phyloP scores from a whole-genome alignment of 148 eudicot genomes.

The Vaccinium vitisidaea region DNA sequence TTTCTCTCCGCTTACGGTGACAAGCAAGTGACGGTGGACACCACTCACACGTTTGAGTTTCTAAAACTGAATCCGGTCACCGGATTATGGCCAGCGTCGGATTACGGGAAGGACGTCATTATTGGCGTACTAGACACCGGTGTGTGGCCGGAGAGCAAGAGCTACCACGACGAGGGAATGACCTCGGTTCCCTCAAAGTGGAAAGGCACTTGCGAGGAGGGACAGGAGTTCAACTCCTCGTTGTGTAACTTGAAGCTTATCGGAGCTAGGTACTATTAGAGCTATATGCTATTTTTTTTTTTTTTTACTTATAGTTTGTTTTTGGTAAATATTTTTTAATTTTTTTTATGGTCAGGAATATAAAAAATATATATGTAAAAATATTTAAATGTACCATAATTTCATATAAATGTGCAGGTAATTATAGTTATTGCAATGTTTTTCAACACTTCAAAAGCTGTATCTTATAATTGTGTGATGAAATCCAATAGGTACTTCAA shows the following conservation, averaged over 20 bases:
- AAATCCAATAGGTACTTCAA: conserved; percentile 32
- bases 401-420: too few species aligned
- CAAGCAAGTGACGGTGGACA: conserved; percentile 38
- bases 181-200: conserved; percentile 36
- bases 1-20: conserved; percentile 44
- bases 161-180: conserved; percentile 53
- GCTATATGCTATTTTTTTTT: too few species aligned
- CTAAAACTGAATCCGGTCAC: conserved; percentile 35
- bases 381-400: too few species aligned
- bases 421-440: too few species aligned
- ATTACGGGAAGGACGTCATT: conserved; percentile 46
- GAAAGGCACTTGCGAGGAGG: conserved; percentile 55
- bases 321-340: too few species aligned
- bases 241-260: conserved; percentile 55
- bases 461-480: background rate
- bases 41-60: conserved; percentile 52
- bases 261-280: conserved; percentile 31
- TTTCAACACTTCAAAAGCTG: too few species aligned
- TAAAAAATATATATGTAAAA: too few species aligned
- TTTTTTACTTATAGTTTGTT: too few species aligned
- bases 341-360: too few species aligned
- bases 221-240: conserved; percentile 41
- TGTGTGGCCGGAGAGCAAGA: conserved; percentile 63
- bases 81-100: conserved; percentile 57
- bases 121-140: conserved; percentile 63